Base-by-base conservation (phyloP, 768 basidiomycete genomes). In the Gloeopeniophorella convolvens region DNA sequence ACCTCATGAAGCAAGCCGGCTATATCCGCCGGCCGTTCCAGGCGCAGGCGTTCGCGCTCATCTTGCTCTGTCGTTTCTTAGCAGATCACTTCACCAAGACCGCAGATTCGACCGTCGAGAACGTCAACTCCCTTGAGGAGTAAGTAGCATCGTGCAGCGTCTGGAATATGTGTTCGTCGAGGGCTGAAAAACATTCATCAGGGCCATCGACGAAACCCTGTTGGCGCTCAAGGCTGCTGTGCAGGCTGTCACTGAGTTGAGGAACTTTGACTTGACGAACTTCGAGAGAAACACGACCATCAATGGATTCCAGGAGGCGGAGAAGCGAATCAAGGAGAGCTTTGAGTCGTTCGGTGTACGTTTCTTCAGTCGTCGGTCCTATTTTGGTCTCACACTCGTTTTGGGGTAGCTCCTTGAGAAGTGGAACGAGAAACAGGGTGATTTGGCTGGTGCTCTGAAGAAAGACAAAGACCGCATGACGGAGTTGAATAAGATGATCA, bases 21-120 rank as follows among this genome's bases (percentile, higher is more conserved):
- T 45, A 18, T 21, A 53, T 52, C 37, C 50, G 45, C 23, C 27
- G 51, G 3, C 54, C 54, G 0, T 56, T 46, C 51, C 50, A 54
- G 18, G 45, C 54, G 20, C 54, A 53, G 34, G 45, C 51, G 1
- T 47, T 53, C n/a, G 51, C 51, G 2, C 30, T 56, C 18, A 45
- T 53, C 42, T 24, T 21, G 30, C 54, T 56, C 24, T 56, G 54
- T 13, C 54, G 39, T 34, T 35, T 28, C 33, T 33, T 56, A 23
- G 54, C 54, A n/a, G 26, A 33, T 4, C 7, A 33, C 18, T 56
- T 56, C 35, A 46, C 11, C 24, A 9, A 31, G 2, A 13, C 42
- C 2, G 51, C 13, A 13, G 13, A 43, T 2, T 18, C 41, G 21
- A 54, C 41, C 2, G 20, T 39, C 20, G 45, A 56, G 24, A 39